These are phyloP conservation scores for Gamarada debralockiae DNA, from an alignment of 495 filamentous ascomycete genomes.

Conservation along the genomic window DNA sequence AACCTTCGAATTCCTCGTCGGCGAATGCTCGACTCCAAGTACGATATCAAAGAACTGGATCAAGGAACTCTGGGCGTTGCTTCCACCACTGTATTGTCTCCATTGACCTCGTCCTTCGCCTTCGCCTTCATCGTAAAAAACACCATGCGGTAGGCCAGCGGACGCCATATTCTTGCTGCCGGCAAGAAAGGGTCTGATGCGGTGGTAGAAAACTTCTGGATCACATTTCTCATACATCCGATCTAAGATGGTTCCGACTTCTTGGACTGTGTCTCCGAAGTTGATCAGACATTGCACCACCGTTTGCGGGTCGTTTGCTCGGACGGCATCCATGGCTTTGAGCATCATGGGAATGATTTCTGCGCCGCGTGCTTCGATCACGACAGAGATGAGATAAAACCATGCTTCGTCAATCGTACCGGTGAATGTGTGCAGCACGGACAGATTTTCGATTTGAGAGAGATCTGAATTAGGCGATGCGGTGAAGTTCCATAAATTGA, in stretches of 20 bases:
- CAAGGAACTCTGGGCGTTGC: slow-evolving; percentile 91
- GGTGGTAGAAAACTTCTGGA: slow-evolving; percentile 89
- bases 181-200: slow-evolving; percentile 89
- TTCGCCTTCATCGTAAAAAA: slow-evolving; percentile 78
- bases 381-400: slow-evolving; percentile 29
- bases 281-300: slow-evolving; percentile 11
- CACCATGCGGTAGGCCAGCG: slow-evolving; percentile 81
- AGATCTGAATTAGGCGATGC: not conserved
- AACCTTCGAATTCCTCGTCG: not conserved
- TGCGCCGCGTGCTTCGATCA: slow-evolving; percentile 25
- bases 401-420: slow-evolving; percentile 27
- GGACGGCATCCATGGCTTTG: slow-evolving; percentile 17
- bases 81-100: slow-evolving; percentile 81
- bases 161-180: slow-evolving; percentile 96
- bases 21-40: slow-evolving; percentile 25
- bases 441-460: slow-evolving; percentile 12
- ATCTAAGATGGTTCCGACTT: slow-evolving; percentile 17
- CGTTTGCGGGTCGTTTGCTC: slow-evolving; percentile 4
- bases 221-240: slow-evolving; percentile 70
- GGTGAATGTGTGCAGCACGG: slow-evolving; percentile 23
- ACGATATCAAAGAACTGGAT: slow-evolving; percentile 92
- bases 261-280: slow-evolving; percentile 12
- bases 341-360: slow-evolving; percentile 21
- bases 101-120: slow-evolving; percentile 62
- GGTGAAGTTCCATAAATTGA: slow-evolving; percentile 28